These are phyloP conservation scores for Picea glauca DNA, from an alignment of 75 land plant species.

Conservation along the genomic window DNA sequence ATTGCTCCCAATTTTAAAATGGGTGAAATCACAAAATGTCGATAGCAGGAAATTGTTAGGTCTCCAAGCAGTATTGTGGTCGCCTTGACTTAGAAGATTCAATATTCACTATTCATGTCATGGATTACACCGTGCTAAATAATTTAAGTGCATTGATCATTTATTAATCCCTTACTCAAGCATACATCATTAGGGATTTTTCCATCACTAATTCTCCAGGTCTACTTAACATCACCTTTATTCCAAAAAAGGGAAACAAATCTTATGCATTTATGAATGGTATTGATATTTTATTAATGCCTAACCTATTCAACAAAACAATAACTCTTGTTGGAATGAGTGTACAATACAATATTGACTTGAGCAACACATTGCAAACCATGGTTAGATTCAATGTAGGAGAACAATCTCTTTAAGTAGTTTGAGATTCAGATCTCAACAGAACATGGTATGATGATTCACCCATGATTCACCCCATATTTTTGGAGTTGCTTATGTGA, in stretches of 20 bases:
- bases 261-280: conserved; percentile 70
- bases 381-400: conserved; percentile 68
- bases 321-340: conserved; percentile 20
- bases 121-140: conserved; percentile 17
- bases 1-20: not conserved
- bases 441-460: conserved; percentile 61
- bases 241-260: conserved; percentile 13
- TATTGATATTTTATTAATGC: conserved; percentile 64
- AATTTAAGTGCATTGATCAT: conserved; percentile 48
- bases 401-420: conserved; percentile 43
- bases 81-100: not conserved
- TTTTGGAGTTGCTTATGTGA: conserved; percentile 44
- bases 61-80: not conserved
- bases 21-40: not conserved
- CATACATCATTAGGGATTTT: conserved; percentile 57
- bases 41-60: not conserved
- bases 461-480: conserved; percentile 16
- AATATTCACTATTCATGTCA: no score
- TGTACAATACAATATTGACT: conserved; percentile 11
- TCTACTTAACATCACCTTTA: conserved; percentile 11
- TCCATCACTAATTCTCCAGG: conserved; percentile 37
- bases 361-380: not conserved
- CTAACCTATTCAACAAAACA: conserved; percentile 28
- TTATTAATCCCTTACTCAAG: conserved; percentile 33
- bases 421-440: conserved; percentile 51